phyloP scores from a whole-genome alignment of 1,284 basidiomycete genomes.

The Phellinidium pouzarii region DNA sequence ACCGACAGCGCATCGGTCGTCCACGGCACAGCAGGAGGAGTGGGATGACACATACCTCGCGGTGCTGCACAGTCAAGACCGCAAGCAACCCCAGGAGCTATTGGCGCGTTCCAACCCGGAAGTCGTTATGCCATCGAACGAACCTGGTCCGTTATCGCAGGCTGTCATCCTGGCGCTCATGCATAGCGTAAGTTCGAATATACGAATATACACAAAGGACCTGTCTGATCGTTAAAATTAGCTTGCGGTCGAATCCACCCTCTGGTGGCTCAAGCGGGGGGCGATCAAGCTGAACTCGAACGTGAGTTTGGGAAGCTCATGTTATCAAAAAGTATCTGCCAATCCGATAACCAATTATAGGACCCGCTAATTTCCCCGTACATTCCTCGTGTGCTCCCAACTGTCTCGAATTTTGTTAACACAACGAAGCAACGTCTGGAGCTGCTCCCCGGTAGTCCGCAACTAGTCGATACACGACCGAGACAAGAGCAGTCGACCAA shows the following conservation, averaged over 20 bases:
- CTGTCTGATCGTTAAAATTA: conserved; percentile 26
- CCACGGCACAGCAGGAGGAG: conserved; percentile 56
- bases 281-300: conserved; percentile 62
- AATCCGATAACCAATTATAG: conserved; percentile 30
- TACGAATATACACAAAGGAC: conserved; percentile 5
- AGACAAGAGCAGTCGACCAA: too few species aligned
- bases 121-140: conserved; percentile 67
- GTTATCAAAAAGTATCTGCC: too few species aligned
- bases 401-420: conserved; percentile 65
- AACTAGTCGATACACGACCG: conserved; percentile 60
- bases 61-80: conserved; percentile 65
- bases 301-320: too few species aligned
- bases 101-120: conserved; percentile 69
- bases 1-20: conserved; percentile 58
- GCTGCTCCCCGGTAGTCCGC: conserved; percentile 65
- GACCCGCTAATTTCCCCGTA: conserved; percentile 78
- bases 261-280: conserved; percentile 80
- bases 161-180: conserved; percentile 75
- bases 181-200: conserved; percentile 52
- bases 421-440: conserved; percentile 70
- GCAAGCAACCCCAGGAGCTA: conserved; percentile 63
- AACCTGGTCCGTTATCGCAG: conserved; percentile 63
- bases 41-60: conserved; percentile 78
- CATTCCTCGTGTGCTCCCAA: conserved; percentile 69
- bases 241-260: conserved; percentile 66